Base-by-base conservation (phyloP, 805 yeast genomes). In the Starmera amethionina region DNA sequence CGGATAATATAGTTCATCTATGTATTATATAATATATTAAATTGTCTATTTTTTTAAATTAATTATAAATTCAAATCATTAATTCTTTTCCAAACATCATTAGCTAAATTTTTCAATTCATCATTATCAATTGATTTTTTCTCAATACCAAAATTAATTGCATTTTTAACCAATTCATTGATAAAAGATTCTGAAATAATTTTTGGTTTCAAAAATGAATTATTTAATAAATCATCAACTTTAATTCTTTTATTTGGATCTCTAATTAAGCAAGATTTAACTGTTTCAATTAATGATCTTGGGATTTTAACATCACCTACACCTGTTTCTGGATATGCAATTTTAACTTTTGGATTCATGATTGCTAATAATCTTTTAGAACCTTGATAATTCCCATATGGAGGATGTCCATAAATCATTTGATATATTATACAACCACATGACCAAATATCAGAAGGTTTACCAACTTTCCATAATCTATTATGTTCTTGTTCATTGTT, bases 361-460 rank as follows among this genome's bases (percentile, higher is more conserved):
- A 87, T 90, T 2, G 96, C 96, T 55, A 80, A 65, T 32, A 87
- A 67, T 44, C 95, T 65, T 52, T 83, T 85, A 42, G 82, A 75
- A 1, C 94, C 93, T 38, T 78, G 74, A 50, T 74, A 85, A 4
- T 70, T 68, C 1, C 87, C 94, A 64, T 86, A 89, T 1, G 98
- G 98, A 2, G 97, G 90, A 45, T 73, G 72, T 0, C 96, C 96
- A 52, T 93, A 94, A 8, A 89, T 74, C 95, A 93, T 87, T 59
- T 93, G 97, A 60, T 88, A 90, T 1, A 93, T 67, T 4, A 93
- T 90, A 58, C 97, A 88, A 1, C 98, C 98, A 62, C 96, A 84
- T 16, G 97, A 88, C 98, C 98, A 93, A 13, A 93, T 79, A 63
- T 93, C 98, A 2, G 97, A 83, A 0, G 97, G 96, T 51, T 80